Conservation (phyloP, 1,284 basidiomycete genomes). For the Sphagnurus paluster region DNA sequence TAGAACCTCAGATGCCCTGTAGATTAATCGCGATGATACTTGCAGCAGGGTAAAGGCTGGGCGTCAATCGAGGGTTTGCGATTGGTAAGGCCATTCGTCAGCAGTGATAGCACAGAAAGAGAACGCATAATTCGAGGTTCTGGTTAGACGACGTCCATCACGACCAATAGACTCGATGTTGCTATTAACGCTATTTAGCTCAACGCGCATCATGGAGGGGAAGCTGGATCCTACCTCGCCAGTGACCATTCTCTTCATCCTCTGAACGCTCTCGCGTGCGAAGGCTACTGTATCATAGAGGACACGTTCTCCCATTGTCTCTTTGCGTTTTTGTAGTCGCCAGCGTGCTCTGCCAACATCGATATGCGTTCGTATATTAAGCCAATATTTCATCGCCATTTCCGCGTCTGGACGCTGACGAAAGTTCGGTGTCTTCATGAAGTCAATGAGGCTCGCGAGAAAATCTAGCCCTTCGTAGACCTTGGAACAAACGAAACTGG, state of each 20-base stretch:
- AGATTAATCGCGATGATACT: too few relatives aligned
- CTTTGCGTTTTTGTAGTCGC: constrained; percentile 14
- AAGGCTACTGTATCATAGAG: background rate
- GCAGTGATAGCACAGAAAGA: too few relatives aligned
- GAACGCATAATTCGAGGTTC: too few relatives aligned
- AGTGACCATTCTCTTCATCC: constrained; percentile 1
- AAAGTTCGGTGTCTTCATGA: constrained; percentile 26
- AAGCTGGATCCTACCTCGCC: background rate
- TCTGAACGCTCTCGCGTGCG: background rate
- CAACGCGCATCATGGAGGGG: background rate
- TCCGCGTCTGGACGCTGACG: constrained; percentile 22
- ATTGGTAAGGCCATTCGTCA: too few relatives aligned
- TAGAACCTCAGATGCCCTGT: too few relatives aligned
- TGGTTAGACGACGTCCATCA: too few relatives aligned
- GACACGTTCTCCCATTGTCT: constrained; percentile 11
- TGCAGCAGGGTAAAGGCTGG: too few relatives aligned
- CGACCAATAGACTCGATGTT: background rate
- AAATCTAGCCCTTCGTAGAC: constrained; percentile 25
- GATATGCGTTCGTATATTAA: constrained; percentile 7
- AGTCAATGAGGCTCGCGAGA: constrained; percentile 20
- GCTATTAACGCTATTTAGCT: background rate
- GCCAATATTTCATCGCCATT: constrained; percentile 22
- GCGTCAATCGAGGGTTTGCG: too few relatives aligned
- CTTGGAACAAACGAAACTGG: background rate
- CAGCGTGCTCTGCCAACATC: constrained; percentile 11